Evolutionary conservation across 2,329 filamentous ascomycete genomes (phyloP), one percentile per base, ranked within the genome.

Genomic region (Thielaviopsis ethacetica): DNA sequence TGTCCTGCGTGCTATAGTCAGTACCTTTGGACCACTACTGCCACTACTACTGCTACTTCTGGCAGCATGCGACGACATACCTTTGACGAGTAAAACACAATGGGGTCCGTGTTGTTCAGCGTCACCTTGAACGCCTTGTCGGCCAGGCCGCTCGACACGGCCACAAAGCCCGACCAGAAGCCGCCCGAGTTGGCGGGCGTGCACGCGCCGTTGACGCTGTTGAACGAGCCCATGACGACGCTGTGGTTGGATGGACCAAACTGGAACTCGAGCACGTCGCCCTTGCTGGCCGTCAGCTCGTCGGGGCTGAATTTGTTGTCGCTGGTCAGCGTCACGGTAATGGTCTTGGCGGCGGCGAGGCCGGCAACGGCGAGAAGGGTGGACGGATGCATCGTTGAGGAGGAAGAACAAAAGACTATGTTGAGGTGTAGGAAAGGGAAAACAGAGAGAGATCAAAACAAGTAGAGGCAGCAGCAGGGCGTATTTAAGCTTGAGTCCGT

Each of bases 241-340:
- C 72, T 73, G 72, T 80, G 78, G 68, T 76, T 78, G 60, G 63
- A 65, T 9, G 77, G 73, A 62, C 73, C 74, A 67, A 80, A 81
- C 64, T 78, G 74, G 68, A 80, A 80, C 65, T 78, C 74, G 59
- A 81, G 68, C 53, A 72, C 70, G 63, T 77, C 76, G 60, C 77
- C 78, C 12, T 70, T 62, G 41, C 68, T 62, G 21, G 76, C 76
- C 26, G 66, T 68, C 61, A 78, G 63, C 26, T 70, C 71, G 59
- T 72, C 67, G 1, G 77, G 77, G 12, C 64, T 67, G 66, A 77
- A 79, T 21, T 17, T 54, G 52, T 60, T 58, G 47, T 70, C 68
- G 61, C 73, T 69, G 62, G 73, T 73, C 24, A 76, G 75, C 62
- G 73, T 68, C 58, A 78, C 66, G 19, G 68, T 54, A 62, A 67